Base-by-base conservation (phyloP, 1,139 yeast species). In the Candida sp. region DNA sequence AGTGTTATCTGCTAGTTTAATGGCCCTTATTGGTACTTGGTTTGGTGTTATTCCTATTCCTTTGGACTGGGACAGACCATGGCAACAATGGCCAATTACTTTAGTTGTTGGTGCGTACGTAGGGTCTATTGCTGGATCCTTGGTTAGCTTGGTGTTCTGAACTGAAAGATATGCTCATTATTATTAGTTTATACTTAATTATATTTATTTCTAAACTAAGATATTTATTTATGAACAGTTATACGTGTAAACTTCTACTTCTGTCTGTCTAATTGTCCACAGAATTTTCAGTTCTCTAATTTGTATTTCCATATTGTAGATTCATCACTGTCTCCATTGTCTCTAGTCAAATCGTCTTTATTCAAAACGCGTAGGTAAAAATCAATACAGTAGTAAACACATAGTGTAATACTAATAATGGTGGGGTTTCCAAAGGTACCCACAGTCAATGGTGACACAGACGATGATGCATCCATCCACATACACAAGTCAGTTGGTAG, bases 51-150 rank as follows among this genome's bases (percentile, higher is more conserved):
- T 88, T 35, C 98, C 96, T 2, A 90, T 93, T 47, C 97, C 98
- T 0, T 73, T 93, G 46, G 99, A 93, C 63, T 93, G 99, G 99
- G 99, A 93, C 61, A 75, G 98, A 53, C 90, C 87, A 23, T 93
- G 99, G 99, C 99, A 93, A 64, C 77, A 74, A 46, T 93, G 97
- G 96, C 99, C 99, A n/a, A 79, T 89, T 45, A 91, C 98, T 1
- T 75, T 91, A 41, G 68, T 91, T 22, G 72, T 79, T n/a, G 98
- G 98, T 1, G 84, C 82, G 0, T 89, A 88, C 56, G 25, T 73
- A 1, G 98, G 97, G 15, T 78, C 83, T 2, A 72, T 82, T 23
- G 52, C 77, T 4, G 97, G 96, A 2, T 57, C 64, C 3, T 21
- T 65, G 5, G 36, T 62, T 5, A 53, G 58, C 22, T 43, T 58